These are phyloP conservation scores for Stentor roeselii DNA, from an alignment of 73 alveolate species.

Conservation along the genomic window DNA sequence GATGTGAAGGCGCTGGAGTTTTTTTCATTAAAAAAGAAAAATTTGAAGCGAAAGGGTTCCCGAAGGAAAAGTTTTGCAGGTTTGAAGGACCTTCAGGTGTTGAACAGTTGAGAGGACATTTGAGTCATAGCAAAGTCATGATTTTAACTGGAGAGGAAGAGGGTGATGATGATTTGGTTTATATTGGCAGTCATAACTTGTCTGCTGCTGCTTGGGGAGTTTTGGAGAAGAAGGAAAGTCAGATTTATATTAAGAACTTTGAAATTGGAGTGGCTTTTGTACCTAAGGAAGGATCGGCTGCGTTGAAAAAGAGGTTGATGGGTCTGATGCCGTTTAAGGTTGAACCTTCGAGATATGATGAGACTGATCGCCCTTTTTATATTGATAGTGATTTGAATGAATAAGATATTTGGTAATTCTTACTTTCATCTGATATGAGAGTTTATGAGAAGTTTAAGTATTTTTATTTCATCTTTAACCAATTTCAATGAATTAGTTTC, in stretches of 20 bases:
- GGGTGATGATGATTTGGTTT: not conserved
- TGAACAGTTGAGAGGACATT: not conserved
- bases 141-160: not conserved
- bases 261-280: not conserved
- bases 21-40: constrained; percentile 4
- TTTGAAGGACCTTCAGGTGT: not conserved
- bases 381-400: not conserved
- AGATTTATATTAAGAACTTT: not conserved
- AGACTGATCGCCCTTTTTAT: not conserved
- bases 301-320: not conserved
- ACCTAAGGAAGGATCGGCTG: not conserved
- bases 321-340: not conserved
- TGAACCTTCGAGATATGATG: not conserved
- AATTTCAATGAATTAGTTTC: no score
- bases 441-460: no score
- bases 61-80: not conserved
- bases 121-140: constrained; percentile 7
- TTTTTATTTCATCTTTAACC: no score
- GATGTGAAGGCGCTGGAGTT: not conserved
- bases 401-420: no score
- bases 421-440: no score
- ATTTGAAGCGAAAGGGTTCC: not conserved
- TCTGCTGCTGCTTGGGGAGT: constrained; percentile 23
- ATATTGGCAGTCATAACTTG: constrained; percentile 15
- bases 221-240: not conserved